Evolutionary conservation across 1,284 basidiomycete genomes (phyloP).

Genomic region (Fistulina hepatica): DNA sequence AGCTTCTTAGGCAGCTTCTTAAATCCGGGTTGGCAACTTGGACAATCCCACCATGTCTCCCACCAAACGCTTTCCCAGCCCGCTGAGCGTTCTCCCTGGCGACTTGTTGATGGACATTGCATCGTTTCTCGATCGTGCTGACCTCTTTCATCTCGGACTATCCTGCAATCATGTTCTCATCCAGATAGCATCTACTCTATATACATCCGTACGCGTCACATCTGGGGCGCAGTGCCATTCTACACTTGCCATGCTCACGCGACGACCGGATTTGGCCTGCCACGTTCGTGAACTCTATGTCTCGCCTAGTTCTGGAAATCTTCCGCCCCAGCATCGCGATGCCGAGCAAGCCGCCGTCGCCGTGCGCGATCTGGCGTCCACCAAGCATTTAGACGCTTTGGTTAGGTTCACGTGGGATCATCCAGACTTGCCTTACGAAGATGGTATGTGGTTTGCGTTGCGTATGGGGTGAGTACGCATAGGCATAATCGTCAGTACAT

Average conservation of each 20-base stretch:
- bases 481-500: slow-evolving; percentile 5
- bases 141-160: no score
- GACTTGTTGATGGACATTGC: slow-evolving; percentile 60
- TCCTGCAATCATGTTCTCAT: no score
- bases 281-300: slow-evolving; percentile 51
- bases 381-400: slow-evolving; percentile 47
- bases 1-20: no score
- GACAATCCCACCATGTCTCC: no score
- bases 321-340: slow-evolving; percentile 23
- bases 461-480: slow-evolving; percentile 41
- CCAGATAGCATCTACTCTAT: slow-evolving; percentile 52
- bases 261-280: slow-evolving; percentile 43
- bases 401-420: slow-evolving; percentile 57
- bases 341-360: slow-evolving; percentile 33
- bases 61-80: no score
- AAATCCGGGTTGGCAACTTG: no score
- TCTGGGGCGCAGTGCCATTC: slow-evolving; percentile 44
- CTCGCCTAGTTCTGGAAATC: slow-evolving; percentile 26
- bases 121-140: slow-evolving; percentile 31
- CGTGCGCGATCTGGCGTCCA: slow-evolving; percentile 33
- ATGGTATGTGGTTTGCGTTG: slow-evolving; percentile 66
- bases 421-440: slow-evolving; percentile 50
- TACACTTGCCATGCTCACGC: slow-evolving; percentile 51
- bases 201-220: slow-evolving; percentile 39
- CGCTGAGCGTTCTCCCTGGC: slow-evolving; percentile 27